phyloP scores from a whole-genome alignment of 2,329 filamentous ascomycete genomes.

The Penicillium sp. region DNA sequence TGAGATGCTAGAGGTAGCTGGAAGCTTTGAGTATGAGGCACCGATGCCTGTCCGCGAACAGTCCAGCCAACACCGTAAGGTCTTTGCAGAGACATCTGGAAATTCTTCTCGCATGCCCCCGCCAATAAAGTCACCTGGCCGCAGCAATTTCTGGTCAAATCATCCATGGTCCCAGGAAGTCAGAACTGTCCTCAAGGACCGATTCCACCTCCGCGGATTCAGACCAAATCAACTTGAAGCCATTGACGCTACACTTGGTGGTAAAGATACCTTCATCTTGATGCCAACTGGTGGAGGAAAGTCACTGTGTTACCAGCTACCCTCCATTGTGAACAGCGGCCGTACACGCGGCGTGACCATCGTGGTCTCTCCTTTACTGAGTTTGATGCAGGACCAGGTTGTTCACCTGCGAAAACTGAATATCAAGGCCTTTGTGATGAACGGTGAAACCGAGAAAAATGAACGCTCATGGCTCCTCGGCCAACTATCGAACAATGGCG shows the following conservation, averaged over 20 bases:
- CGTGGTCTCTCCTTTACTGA: conserved; percentile 89
- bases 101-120: conserved; percentile 31
- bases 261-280: conserved; percentile 86
- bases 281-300: conserved; percentile 99
- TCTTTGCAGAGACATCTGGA: conserved; percentile 41
- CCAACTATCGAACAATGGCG: conserved; percentile 56
- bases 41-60: conserved; percentile 11
- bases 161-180: conserved; percentile 84
- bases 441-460: conserved; percentile 63
- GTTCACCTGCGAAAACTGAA: conserved; percentile 68
- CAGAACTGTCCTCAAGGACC: conserved; percentile 69
- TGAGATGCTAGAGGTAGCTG: conserved; percentile 44
- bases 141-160: conserved; percentile 49
- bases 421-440: conserved; percentile 76
- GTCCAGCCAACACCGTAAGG: conserved; percentile 26
- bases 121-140: conserved; percentile 30
- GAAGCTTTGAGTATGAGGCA: conserved; percentile 32
- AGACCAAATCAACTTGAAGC: conserved; percentile 88
- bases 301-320: conserved; percentile 92
- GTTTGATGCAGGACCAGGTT: conserved; percentile 96
- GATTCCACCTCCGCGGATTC: conserved; percentile 81
- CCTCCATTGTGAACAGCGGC: conserved; percentile 74
- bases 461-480: conserved; percentile 63
- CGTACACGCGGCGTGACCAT: conserved; percentile 79
- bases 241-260: conserved; percentile 84